Conservation (phyloP, 2,329 filamentous ascomycete species). For the Talaromyces rugulosus region DNA sequence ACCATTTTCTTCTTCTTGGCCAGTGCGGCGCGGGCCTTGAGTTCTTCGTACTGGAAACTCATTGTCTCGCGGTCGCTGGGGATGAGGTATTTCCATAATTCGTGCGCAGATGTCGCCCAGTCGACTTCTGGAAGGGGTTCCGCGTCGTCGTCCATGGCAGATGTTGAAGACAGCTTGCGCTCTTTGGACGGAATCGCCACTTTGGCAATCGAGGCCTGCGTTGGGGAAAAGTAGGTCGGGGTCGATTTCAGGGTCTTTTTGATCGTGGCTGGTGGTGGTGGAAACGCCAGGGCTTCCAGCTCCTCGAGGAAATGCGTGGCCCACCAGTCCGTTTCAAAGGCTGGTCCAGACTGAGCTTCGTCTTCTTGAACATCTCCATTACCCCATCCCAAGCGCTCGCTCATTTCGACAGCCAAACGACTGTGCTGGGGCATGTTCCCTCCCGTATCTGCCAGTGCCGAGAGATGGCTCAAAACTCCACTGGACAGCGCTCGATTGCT, state of each 20-base stretch:
- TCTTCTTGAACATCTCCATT: slow-evolving; percentile 13
- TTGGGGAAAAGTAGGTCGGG: slow-evolving; percentile 80
- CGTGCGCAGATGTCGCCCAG: slow-evolving; percentile 79
- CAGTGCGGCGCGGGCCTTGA: slow-evolving; percentile 65
- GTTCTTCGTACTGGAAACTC: slow-evolving; percentile 73
- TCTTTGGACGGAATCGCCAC: slow-evolving; percentile 65
- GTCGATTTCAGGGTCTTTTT: slow-evolving; percentile 51
- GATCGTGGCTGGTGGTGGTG: slow-evolving; percentile 44
- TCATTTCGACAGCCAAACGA: slow-evolving; percentile 58
- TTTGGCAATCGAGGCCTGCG: slow-evolving; percentile 80
- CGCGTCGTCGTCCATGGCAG: slow-evolving; percentile 43
- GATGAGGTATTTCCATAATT: slow-evolving; percentile 77
- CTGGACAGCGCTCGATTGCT: slow-evolving; percentile 86
- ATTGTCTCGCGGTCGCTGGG: slow-evolving; percentile 69
- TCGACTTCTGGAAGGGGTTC: slow-evolving; percentile 75
- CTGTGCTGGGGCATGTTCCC: slow-evolving; percentile 24
- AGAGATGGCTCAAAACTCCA: slow-evolving; percentile 84
- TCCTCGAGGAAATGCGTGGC: slow-evolving; percentile 60
- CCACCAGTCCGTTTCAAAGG: slow-evolving; percentile 72
- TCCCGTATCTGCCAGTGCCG: slow-evolving; percentile 63
- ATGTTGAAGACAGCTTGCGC: slow-evolving; percentile 27
- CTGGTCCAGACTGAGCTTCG: slow-evolving; percentile 14
- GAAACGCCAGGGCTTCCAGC: slow-evolving; percentile 59
- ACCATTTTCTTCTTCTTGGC: slow-evolving; percentile 63
- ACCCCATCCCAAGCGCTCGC: slow-evolving; percentile 31